Base-by-base conservation (phyloP, 768 basidiomycete species). In the Heimioporus sp. region DNA sequence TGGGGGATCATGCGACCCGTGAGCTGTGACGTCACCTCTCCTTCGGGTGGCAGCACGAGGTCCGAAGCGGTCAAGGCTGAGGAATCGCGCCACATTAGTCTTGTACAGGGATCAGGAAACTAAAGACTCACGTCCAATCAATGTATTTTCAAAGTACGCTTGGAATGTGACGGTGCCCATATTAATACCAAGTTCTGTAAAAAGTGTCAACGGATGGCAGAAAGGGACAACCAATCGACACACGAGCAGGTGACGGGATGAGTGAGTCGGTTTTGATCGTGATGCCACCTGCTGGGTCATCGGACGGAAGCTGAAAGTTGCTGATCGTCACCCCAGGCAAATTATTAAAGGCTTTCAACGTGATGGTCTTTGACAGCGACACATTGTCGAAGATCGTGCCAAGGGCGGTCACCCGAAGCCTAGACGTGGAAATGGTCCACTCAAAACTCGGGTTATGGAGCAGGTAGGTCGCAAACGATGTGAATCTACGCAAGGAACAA, bases 341-440 rank as follows among this genome's bases (percentile, higher is more conserved):
- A 30, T 78, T 77, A 53, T 89, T 83, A 66, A 89, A 89, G 5
- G 86, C 87, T 60, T 81, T 83, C 72, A 88, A 77, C 5, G 80
- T 68, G 36, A 88, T 62, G 2, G 74, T 71, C 67, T 89, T 89
- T 43, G 73, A 77, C 34, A 90, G 73, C 0, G 74, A 70, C 28
- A 89, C 79, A 51, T 79, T 77, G 53, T 87, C 82, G 56, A 89
- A 89, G 55, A 82, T 79, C 11, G 83, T 86, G 15, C 83, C 83
- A 2, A 89, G 76, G 5, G 87, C 86, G 3, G 73, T 78, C 15
- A 90, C 66, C 30, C 82, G 79, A 43, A 89, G 78, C 38, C 73
- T 79, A n/a, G 75, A 54, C 0, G 87, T 86, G 6, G 83, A 83
- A 43, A 89, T 82, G 2, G 79, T 84, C 87, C 87, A 89, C 5